Percentiles rank a stretch among this genome's conserved stretches.
phyloP scores from a whole-genome alignment of 2,329 filamentous ascomycete genomes.

The Sclerotinia glacialis region DNA sequence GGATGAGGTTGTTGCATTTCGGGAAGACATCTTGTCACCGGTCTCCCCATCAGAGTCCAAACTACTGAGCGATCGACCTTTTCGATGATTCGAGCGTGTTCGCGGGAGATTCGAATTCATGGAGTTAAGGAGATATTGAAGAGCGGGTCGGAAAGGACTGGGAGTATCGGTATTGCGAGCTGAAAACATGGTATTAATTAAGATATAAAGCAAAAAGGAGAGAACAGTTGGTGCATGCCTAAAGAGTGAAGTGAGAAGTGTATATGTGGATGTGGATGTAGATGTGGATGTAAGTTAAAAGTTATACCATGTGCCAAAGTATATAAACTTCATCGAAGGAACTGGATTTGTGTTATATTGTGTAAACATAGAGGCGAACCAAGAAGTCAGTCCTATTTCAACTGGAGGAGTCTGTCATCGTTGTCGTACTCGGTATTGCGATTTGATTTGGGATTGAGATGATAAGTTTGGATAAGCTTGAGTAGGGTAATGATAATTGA shows the following conservation, averaged over 20 bases:
- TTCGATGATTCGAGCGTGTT: slow-evolving; percentile 27
- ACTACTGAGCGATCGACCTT: slow-evolving; percentile 33
- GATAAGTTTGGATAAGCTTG: neutral
- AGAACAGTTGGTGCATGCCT: slow-evolving; percentile 17
- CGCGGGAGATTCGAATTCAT: slow-evolving; percentile 25
- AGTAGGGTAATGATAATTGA: no score
- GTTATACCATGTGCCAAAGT: neutral
- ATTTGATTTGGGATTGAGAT: neutral
- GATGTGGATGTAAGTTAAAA: neutral
- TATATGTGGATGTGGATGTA: neutral
- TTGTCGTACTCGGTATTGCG: slow-evolving; percentile 7
- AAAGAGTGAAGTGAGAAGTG: slow-evolving; percentile 4
- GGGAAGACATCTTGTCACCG: slow-evolving; percentile 32
- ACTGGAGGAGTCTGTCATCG: neutral
- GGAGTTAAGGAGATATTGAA: slow-evolving; percentile 40
- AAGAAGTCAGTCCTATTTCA: neutral
- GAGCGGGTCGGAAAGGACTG: slow-evolving; percentile 42
- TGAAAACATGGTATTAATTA: slow-evolving; percentile 33
- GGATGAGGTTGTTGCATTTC: slow-evolving; percentile 24
- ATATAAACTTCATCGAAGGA: neutral
- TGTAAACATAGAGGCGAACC: neutral
- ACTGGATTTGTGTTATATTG: neutral
- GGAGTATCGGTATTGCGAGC: slow-evolving; percentile 34
- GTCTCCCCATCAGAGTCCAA: slow-evolving; percentile 32
- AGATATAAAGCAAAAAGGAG: neutral